These are phyloP conservation scores for Vitis hybrid DNA, from an alignment of 177 flowering plant genomes.

Conservation along the genomic window DNA sequence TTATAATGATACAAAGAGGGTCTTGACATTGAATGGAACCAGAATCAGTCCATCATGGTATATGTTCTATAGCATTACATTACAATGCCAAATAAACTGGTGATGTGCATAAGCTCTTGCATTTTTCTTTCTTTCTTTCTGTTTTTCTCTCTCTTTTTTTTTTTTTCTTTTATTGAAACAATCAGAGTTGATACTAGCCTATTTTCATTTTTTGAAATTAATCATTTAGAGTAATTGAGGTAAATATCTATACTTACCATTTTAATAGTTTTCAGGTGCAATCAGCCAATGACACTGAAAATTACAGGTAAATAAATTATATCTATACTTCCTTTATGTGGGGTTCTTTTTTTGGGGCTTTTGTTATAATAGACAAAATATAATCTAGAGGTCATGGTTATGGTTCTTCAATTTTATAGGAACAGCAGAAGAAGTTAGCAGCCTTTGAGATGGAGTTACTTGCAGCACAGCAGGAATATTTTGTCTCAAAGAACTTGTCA, in stretches of 20 bases:
- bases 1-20: too few relatives aligned
- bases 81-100: too few relatives aligned
- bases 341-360: too few relatives aligned
- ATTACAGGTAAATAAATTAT: slow-evolving; percentile 57
- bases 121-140: too few relatives aligned
- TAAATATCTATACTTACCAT: neutral
- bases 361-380: too few relatives aligned
- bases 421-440: slow-evolving; percentile 77
- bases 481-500: slow-evolving; percentile 48
- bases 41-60: too few relatives aligned
- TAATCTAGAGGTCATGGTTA: too few relatives aligned
- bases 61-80: too few relatives aligned
- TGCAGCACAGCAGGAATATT: slow-evolving; percentile 76
- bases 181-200: neutral
- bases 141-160: too few relatives aligned
- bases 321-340: neutral
- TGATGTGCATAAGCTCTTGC: too few relatives aligned
- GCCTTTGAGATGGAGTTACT: slow-evolving; percentile 84
- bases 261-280: slow-evolving; percentile 80
- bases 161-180: too few relatives aligned
- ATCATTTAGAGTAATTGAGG: neutral
- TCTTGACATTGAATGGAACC: too few relatives aligned
- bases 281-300: slow-evolving; percentile 88
- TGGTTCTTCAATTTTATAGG: slow-evolving; percentile 37
- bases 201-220: neutral